Evolutionary conservation across 2,329 filamentous ascomycete genomes (phyloP).

Genomic region (Stachybotrys chartarum): DNA sequence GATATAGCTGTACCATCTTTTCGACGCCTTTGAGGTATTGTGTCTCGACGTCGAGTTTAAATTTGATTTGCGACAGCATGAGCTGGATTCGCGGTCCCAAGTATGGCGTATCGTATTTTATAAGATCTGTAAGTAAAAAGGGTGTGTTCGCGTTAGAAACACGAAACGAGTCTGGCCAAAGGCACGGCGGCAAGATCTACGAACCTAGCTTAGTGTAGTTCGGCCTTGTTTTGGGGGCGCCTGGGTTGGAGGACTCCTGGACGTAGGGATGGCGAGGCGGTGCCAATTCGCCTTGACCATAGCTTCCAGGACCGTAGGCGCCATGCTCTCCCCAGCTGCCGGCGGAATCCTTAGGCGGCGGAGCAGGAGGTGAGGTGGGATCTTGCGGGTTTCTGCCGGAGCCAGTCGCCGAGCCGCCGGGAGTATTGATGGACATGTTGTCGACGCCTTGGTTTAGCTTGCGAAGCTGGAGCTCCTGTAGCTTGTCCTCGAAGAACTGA

Average conservation of each 20-base stretch:
- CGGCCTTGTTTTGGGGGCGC: slow-evolving; percentile 66
- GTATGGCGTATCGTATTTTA: slow-evolving; percentile 96
- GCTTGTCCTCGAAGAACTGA: slow-evolving; percentile 88
- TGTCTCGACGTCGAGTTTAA: slow-evolving; percentile 97
- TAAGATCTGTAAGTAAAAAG: slow-evolving; percentile 60
- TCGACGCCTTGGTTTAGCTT: slow-evolving; percentile 62
- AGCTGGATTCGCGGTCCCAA: slow-evolving; percentile 96
- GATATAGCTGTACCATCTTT: slow-evolving; percentile 97
- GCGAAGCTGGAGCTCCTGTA: slow-evolving; percentile 81
- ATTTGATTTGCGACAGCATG: slow-evolving; percentile 97
- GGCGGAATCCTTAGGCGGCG: slow-evolving; percentile 66
- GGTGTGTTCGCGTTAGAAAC: slow-evolving; percentile 2
- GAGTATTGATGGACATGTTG: slow-evolving; percentile 55
- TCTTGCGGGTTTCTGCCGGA: slow-evolving; percentile 19
- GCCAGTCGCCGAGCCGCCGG: slow-evolving; percentile 12
- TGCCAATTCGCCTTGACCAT: slow-evolving; percentile 61
- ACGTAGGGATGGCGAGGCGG: slow-evolving; percentile 75
- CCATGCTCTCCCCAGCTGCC: slow-evolving; percentile 43
- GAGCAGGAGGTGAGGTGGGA: slow-evolving; percentile 47
- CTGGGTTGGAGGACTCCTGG: slow-evolving; percentile 55
- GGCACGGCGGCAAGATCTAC: slow-evolving; percentile 18
- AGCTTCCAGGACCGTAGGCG: slow-evolving; percentile 50
- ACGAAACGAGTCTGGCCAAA: not conserved
- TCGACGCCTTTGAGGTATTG: slow-evolving; percentile 98
- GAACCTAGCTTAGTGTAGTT: slow-evolving; percentile 96